Evolutionary conservation across 768 basidiomycete species (phyloP).

Genomic region (Polyporus arcularius): DNA sequence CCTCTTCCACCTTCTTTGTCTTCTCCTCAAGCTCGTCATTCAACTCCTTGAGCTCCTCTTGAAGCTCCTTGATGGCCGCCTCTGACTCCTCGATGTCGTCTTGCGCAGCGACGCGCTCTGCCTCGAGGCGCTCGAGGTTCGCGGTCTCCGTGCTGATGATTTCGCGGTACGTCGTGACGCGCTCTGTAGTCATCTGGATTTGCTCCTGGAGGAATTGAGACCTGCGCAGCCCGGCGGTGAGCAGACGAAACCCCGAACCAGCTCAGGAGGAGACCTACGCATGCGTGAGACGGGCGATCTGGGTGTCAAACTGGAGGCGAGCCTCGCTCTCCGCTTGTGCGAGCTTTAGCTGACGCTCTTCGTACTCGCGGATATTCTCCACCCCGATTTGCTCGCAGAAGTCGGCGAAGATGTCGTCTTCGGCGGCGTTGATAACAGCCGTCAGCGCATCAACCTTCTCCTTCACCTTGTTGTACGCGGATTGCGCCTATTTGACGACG

Average conservation of each 20-base stretch:
- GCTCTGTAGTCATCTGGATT: conserved; percentile 60
- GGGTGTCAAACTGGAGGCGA: conserved; percentile 78
- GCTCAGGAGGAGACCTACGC: conserved; percentile 54
- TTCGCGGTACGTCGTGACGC: conserved; percentile 55
- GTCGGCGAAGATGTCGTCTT: conserved; percentile 71
- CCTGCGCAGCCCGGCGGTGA: conserved; percentile 40
- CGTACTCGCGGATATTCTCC: conserved; percentile 86
- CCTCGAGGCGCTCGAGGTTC: conserved; percentile 54
- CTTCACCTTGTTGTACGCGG: conserved; percentile 51
- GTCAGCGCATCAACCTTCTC: conserved; percentile 56
- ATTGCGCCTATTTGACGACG: conserved; percentile 48
- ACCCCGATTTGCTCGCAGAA: conserved; percentile 86
- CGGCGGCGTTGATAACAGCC: conserved; percentile 68
- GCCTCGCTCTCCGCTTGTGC: conserved; percentile 89
- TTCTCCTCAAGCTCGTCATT: conserved; percentile 72
- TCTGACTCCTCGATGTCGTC: conserved; percentile 63
- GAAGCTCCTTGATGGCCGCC: conserved; percentile 53
- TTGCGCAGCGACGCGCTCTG: conserved; percentile 55
- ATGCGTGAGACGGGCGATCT: conserved; percentile 82
- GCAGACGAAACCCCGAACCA: background rate
- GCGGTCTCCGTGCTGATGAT: conserved; percentile 53
- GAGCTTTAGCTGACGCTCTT: conserved; percentile 85
- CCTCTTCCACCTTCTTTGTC: conserved; percentile 71
- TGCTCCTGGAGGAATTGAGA: conserved; percentile 82
- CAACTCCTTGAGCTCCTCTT: conserved; percentile 59